Conservation (phyloP, 2,329 filamentous ascomycete genomes). For the Colletotrichum tofieldiae region DNA sequence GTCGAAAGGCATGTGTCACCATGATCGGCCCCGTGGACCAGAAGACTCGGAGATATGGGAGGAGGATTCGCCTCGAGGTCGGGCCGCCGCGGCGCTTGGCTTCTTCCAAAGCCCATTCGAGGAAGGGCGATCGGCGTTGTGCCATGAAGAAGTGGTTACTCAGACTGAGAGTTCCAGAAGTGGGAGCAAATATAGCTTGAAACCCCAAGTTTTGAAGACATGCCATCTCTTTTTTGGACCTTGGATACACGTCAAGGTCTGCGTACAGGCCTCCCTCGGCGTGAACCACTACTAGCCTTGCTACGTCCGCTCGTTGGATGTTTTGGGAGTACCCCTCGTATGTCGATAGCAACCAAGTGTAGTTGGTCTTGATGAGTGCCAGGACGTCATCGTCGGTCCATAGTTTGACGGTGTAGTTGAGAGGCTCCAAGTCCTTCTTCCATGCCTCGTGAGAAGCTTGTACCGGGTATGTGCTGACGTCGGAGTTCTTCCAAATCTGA, state of each 20-base stretch:
- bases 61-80: constrained; percentile 37
- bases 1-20: constrained; percentile 44
- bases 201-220: constrained; percentile 43
- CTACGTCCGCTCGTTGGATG: constrained; percentile 47
- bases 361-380: constrained; percentile 41
- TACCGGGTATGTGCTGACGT: constrained; percentile 44
- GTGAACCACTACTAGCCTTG: constrained; percentile 45
- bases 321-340: constrained; percentile 46
- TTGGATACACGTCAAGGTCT: constrained; percentile 46
- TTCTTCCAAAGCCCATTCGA: constrained; percentile 45
- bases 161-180: constrained; percentile 31
- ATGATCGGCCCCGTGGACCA: constrained; percentile 49
- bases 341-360: constrained; percentile 46
- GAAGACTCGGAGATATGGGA: constrained; percentile 47
- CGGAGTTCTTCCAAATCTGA: constrained; percentile 46
- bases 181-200: constrained; percentile 43
- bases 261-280: constrained; percentile 47
- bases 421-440: constrained; percentile 41
- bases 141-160: constrained; percentile 50
- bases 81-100: constrained; percentile 44
- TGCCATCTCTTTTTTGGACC: constrained; percentile 24
- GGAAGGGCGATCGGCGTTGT: constrained; percentile 39
- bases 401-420: constrained; percentile 46
- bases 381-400: constrained; percentile 47
- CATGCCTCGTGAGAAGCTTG: constrained; percentile 39